phyloP scores from a whole-genome alignment of 179 eudicot species.

The Beta lomatogona region DNA sequence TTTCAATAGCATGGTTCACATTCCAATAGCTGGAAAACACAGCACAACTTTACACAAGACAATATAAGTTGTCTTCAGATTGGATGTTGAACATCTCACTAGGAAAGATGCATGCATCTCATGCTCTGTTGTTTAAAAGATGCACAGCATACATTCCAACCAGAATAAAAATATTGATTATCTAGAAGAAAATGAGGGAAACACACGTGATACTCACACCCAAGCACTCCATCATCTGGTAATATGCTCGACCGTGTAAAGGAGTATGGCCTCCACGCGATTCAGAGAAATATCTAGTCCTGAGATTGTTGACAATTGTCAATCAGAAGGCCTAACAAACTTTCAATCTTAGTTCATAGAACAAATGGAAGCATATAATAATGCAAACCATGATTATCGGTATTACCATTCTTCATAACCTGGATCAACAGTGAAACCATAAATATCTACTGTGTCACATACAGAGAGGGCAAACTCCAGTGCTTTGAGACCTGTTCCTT shows the following conservation, averaged over 20 bases:
- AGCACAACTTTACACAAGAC: background rate
- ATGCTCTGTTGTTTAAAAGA: background rate
- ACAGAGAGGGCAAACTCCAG: slow-evolving; percentile 96
- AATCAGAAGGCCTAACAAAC: slow-evolving; percentile 5
- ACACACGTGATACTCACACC: slow-evolving; percentile 63
- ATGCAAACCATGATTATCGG: slow-evolving; percentile 7
- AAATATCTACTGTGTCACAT: slow-evolving; percentile 92
- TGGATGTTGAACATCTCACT: background rate
- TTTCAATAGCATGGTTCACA: background rate
- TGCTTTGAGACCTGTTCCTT: slow-evolving; percentile 99
- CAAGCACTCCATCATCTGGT: slow-evolving; percentile 99
- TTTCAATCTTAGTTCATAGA: background rate
- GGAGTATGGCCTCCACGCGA: slow-evolving; percentile 99
- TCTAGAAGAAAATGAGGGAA: background rate
- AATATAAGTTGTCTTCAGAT: background rate
- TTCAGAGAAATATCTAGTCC: slow-evolving; percentile 98
- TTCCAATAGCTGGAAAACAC: background rate
- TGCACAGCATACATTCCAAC: background rate
- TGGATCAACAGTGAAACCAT: slow-evolving; percentile 99
- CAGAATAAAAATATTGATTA: background rate
- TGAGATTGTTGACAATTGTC: slow-evolving; percentile 34
- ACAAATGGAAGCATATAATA: background rate
- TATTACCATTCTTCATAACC: slow-evolving; percentile 96
- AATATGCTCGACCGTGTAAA: slow-evolving; percentile 95
- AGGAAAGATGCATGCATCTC: background rate